Evolutionary conservation across 371 early-diverging fungal genomes (phyloP).

Genomic region (Syncephalastrum racemosum): DNA sequence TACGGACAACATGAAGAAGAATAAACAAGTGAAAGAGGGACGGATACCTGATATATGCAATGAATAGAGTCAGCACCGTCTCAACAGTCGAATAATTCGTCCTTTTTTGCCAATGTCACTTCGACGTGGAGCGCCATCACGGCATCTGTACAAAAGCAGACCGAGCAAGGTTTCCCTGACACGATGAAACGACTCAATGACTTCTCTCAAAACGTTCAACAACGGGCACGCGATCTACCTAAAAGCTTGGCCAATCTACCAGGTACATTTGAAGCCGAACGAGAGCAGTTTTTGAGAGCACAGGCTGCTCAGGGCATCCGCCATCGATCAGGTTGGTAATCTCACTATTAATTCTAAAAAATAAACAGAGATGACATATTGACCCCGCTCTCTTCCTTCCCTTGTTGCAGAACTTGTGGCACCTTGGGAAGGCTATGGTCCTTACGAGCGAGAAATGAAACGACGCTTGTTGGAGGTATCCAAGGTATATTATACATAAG

Average conservation of each 20-base stretch:
- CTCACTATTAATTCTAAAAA: conserved; percentile 1
- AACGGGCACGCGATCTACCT: conserved; percentile 38
- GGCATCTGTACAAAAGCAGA: conserved; percentile 16
- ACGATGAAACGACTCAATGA: conserved; percentile 32
- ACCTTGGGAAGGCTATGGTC: conserved; percentile 60
- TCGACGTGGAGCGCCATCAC: conserved; percentile 8
- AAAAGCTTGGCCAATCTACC: conserved; percentile 33
- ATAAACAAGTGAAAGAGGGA: too few relatives aligned
- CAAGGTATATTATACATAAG: conserved; percentile 40
- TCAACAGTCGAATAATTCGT: not conserved
- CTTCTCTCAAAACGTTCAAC: conserved; percentile 30
- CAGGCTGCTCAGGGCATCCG: conserved; percentile 16
- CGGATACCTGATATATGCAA: too few relatives aligned
- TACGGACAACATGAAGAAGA: too few relatives aligned
- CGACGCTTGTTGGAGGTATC: conserved; percentile 57
- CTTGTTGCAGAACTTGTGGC: conserved; percentile 47
- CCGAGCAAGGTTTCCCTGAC: conserved; percentile 23
- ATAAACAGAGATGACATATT: not conserved
- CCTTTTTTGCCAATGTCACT: conserved; percentile 8
- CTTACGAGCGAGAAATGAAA: conserved; percentile 56
- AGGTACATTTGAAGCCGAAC: conserved; percentile 36
- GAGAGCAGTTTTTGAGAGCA: conserved; percentile 31
- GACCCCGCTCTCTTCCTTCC: not conserved
- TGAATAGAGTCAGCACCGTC: too few relatives aligned
- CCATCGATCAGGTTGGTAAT: conserved; percentile 16